These are phyloP conservation scores for Ogataea nonfermentans DNA, from an alignment of 805 yeast species.

Conservation along the genomic window DNA sequence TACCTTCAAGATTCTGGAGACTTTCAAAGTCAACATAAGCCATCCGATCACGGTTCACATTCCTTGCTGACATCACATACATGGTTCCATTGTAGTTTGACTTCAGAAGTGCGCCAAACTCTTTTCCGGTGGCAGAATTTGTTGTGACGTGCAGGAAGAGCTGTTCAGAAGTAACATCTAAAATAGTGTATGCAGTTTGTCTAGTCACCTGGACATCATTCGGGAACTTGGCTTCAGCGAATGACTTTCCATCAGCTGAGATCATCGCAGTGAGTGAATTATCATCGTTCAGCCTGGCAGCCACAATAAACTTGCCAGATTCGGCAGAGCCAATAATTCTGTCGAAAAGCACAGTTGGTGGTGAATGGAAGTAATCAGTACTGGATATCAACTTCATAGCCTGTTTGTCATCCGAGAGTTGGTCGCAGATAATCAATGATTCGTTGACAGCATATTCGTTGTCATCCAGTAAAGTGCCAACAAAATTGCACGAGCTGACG, in stretches of 20 bases:
- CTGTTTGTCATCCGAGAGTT: constrained; percentile 32
- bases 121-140: constrained; percentile 44
- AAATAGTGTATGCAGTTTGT: constrained; percentile 73
- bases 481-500: constrained; percentile 64
- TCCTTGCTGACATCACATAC: constrained; percentile 62
- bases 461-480: constrained; percentile 49
- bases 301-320: constrained; percentile 68
- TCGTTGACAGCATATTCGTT: constrained; percentile 33
- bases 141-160: constrained; percentile 84
- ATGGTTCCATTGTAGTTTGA: constrained; percentile 91
- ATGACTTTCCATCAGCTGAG: constrained; percentile 72
- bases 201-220: constrained; percentile 54
- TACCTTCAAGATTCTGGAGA: constrained; percentile 81
- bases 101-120: constrained; percentile 78
- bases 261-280: constrained; percentile 64
- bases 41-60: constrained; percentile 67
- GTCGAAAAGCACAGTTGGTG: constrained; percentile 44
- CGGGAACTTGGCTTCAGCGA: constrained; percentile 82
- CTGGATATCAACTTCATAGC: constrained; percentile 41
- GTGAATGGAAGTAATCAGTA: constrained; percentile 47
- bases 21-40: constrained; percentile 92
- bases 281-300: constrained; percentile 57
- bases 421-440: constrained; percentile 65
- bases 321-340: constrained; percentile 71
- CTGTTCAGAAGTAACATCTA: constrained; percentile 69